Evolutionary conservation across 495 filamentous ascomycete species (phyloP).

Genomic region (Xylaria cubensis): DNA sequence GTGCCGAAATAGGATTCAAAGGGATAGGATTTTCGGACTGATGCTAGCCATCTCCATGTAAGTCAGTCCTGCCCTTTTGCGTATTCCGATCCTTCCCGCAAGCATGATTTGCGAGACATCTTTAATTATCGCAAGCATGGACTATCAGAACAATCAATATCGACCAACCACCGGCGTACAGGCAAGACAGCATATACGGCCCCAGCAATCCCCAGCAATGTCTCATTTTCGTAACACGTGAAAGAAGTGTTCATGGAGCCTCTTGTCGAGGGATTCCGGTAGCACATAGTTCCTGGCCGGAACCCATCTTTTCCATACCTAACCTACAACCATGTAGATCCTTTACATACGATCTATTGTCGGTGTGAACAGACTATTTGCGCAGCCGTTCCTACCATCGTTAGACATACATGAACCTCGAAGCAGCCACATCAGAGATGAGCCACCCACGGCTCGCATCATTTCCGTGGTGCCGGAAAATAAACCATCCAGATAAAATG

Average conservation of each 20-base stretch:
- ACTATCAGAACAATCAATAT: neutral
- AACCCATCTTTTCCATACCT: constrained; percentile 17
- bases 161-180: neutral
- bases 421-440: neutral
- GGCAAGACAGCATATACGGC: neutral
- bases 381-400: constrained; percentile 2
- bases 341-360: neutral
- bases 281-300: constrained; percentile 4
- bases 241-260: neutral
- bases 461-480: constrained; percentile 25
- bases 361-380: constrained; percentile 6
- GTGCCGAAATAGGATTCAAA: no score
- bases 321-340: neutral
- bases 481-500: neutral
- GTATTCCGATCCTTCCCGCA: constrained; percentile 15
- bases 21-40: constrained; percentile 9
- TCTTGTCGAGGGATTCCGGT: constrained; percentile 14
- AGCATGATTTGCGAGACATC: constrained; percentile 20
- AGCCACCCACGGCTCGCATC: constrained; percentile 23
- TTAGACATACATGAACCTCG: neutral
- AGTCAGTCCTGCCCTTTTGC: neutral
- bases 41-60: neutral
- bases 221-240: neutral
- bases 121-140: constrained; percentile 26
- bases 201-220: constrained; percentile 9